Percentiles rank a stretch among this genome's conserved stretches.
Conservation (phyloP, 768 basidiomycete genomes). For the Lactarius pseudohatsudake region DNA sequence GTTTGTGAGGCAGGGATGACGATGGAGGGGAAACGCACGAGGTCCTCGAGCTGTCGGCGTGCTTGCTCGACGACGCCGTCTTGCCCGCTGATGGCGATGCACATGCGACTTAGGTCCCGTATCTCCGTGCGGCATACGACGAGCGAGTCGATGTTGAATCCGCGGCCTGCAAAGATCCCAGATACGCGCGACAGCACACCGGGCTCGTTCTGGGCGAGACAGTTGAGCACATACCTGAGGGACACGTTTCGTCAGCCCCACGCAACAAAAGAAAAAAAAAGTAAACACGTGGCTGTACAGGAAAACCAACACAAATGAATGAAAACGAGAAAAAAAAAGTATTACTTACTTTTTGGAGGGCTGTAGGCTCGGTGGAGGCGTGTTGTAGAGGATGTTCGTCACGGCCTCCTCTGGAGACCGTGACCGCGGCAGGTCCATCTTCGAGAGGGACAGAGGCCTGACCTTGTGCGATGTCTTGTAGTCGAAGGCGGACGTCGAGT, state of each 20-base stretch:
- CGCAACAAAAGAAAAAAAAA: neutral
- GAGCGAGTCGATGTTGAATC: slow-evolving; percentile 98
- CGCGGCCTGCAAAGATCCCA: slow-evolving; percentile 93
- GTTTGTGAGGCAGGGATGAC: neutral
- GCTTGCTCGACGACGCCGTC: slow-evolving; percentile 98
- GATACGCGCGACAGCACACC: slow-evolving; percentile 98
- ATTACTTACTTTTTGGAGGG: slow-evolving; percentile 80
- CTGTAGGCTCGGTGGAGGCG: slow-evolving; percentile 85
- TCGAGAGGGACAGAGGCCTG: slow-evolving; percentile 81
- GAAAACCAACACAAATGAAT: neutral
- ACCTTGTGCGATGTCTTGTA: slow-evolving; percentile 75
- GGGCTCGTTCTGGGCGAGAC: slow-evolving; percentile 98
- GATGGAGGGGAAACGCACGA: slow-evolving; percentile 54
- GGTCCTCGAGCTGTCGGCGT: slow-evolving; percentile 90
- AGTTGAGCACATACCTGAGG: slow-evolving; percentile 89
- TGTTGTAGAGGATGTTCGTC: slow-evolving; percentile 96
- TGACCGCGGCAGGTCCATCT: slow-evolving; percentile 78
- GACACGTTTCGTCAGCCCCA: neutral
- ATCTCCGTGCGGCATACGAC: slow-evolving; percentile 99
- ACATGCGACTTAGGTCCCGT: slow-evolving; percentile 96
- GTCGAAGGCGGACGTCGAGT: slow-evolving; percentile 95
- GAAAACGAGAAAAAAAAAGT: no score
- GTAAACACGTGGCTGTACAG: slow-evolving; percentile 23
- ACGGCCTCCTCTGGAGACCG: slow-evolving; percentile 96
- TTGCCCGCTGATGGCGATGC: slow-evolving; percentile 93